A percentile compares a stretch with the other conserved stretches of the same genome.
phyloP scores from a whole-genome alignment of 108 stramenopile species.

The Cyclotella choctawhatcheeana region DNA sequence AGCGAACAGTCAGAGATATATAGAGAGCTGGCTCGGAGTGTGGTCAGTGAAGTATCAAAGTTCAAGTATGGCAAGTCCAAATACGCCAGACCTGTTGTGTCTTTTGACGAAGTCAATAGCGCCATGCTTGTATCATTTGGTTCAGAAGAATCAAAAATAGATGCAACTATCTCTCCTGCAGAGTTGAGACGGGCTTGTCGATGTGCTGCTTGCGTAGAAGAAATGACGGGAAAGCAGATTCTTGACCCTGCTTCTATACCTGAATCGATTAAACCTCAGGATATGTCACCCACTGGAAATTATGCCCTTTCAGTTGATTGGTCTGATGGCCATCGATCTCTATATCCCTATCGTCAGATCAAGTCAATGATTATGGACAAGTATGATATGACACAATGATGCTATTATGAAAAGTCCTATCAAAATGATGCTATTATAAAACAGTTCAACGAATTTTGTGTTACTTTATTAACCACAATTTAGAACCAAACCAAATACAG shows the following conservation, averaged over 20 bases:
- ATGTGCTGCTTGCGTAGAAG: slow-evolving; percentile 92
- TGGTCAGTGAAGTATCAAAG: slow-evolving; percentile 84
- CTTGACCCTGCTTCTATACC: slow-evolving; percentile 62
- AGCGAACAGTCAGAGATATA: slow-evolving; percentile 74
- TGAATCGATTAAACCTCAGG: slow-evolving; percentile 66
- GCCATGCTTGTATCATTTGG: slow-evolving; percentile 42
- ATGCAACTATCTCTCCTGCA: slow-evolving; percentile 57
- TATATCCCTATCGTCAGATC: slow-evolving; percentile 86
- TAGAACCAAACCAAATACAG: no score
- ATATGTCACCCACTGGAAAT: slow-evolving; percentile 78
- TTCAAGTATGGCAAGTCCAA: slow-evolving; percentile 54
- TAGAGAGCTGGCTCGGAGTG: slow-evolving; percentile 61
- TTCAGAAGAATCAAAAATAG: slow-evolving; percentile 33
- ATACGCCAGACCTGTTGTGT: slow-evolving; percentile 45
- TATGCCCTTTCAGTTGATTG: slow-evolving; percentile 92
- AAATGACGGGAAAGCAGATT: slow-evolving; percentile 89
- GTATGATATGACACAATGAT: no score
- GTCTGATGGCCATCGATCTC: slow-evolving; percentile 88
- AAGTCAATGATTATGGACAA: slow-evolving; percentile 27
- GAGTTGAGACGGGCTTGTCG: slow-evolving; percentile 76
- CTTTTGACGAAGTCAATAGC: slow-evolving; percentile 54
- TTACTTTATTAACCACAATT: no score
- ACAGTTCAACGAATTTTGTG: background rate
- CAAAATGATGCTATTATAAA: slow-evolving; percentile 4
- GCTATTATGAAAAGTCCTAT: background rate